A percentile compares a stretch with the other conserved stretches of the same genome.
Conservation (phyloP, 2,329 filamentous ascomycete genomes). For the Metarhizium album region DNA sequence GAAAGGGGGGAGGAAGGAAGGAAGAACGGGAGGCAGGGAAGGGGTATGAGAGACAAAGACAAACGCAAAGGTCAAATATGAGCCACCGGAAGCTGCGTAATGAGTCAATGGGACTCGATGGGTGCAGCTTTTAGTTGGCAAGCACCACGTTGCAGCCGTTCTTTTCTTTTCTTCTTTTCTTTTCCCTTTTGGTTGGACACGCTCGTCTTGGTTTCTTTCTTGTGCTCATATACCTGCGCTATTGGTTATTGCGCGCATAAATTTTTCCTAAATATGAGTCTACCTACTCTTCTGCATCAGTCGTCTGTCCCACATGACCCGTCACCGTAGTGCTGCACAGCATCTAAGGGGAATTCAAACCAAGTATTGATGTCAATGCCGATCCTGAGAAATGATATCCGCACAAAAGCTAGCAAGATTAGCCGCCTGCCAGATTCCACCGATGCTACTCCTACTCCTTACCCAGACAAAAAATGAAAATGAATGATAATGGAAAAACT, state of each 20-base stretch:
- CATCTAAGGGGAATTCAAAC: neutral
- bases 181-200: neutral
- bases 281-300: neutral
- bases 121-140: neutral
- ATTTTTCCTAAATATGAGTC: neutral
- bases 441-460: conserved; percentile 3
- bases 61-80: too few species aligned
- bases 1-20: neutral
- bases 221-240: neutral
- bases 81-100: too few species aligned
- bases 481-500: too few species aligned
- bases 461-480: neutral
- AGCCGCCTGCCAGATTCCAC: conserved; percentile 4
- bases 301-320: neutral
- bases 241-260: neutral
- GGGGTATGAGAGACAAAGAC: too few species aligned
- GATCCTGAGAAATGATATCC: neutral
- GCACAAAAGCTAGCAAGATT: conserved; percentile 1
- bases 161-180: too few species aligned
- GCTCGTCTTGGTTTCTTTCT: neutral
- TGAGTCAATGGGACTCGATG: too few species aligned
- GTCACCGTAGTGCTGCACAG: neutral
- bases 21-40: neutral
- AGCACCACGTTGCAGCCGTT: neutral
- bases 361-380: conserved; percentile 1